phyloP scores from a whole-genome alignment of 495 filamentous ascomycete species.

The Massariosphaeria phaeospora region DNA sequence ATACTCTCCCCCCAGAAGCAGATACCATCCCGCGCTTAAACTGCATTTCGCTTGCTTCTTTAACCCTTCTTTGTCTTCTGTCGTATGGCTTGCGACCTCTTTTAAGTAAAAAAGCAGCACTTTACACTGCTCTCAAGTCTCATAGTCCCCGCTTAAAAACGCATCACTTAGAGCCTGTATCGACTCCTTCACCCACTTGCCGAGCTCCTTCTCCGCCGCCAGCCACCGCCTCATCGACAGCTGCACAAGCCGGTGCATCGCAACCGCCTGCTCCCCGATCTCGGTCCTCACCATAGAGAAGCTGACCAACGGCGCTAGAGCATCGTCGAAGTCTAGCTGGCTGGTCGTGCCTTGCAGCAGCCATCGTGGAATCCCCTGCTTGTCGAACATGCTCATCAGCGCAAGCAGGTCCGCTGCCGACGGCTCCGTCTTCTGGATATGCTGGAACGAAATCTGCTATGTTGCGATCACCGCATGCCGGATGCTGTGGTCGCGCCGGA shows the following conservation, averaged over 20 bases:
- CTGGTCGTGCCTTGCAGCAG: background rate
- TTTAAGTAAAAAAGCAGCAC: background rate
- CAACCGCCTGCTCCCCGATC: conserved; percentile 1
- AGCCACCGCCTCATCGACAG: conserved; percentile 19
- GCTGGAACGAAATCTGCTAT: conserved; percentile 4
- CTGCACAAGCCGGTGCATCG: conserved; percentile 20
- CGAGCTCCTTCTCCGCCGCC: conserved; percentile 1
- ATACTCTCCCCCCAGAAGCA: conserved; percentile 27
- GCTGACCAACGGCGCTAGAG: conserved; percentile 5
- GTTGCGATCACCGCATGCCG: conserved; percentile 5
- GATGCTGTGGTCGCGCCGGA: background rate
- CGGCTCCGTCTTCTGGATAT: conserved; percentile 6
- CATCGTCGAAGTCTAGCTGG: background rate
- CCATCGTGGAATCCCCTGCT: conserved; percentile 8
- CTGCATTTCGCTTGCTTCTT: background rate
- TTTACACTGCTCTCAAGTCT: conserved; percentile 1
- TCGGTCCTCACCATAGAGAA: conserved; percentile 6
- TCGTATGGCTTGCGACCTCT: conserved; percentile 6
- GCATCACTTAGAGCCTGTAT: background rate
- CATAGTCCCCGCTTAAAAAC: conserved; percentile 9
- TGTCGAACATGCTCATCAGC: conserved; percentile 16
- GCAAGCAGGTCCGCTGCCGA: conserved; percentile 2
- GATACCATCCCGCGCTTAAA: conserved; percentile 1
- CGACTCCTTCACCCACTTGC: conserved; percentile 15
- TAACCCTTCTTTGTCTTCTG: background rate